Base-by-base conservation (phyloP, 2,329 filamentous ascomycete species). In the Epichloe gansuensis region DNA sequence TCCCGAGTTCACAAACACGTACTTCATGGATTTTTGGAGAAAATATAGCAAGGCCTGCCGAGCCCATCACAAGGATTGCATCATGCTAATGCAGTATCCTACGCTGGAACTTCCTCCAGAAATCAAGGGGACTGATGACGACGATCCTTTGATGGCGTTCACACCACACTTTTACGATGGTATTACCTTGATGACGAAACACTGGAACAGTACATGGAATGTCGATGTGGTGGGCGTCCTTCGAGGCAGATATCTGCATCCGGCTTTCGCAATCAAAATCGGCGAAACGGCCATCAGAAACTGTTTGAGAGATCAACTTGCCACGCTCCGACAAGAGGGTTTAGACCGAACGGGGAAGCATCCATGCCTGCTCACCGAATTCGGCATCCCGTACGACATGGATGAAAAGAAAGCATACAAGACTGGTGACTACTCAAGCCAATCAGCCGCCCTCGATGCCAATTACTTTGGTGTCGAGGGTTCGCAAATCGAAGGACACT, bases 311-410 rank as follows among this genome's bases (percentile, higher is more conserved):
- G 87, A 96, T 57, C 93, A 98, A 64, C 77, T 98, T 38, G 80
- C 81, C 5, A 85, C 84, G 0, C 85, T 98, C 50, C 78, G 83
- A 48, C 77, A 94, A 58, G 93, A 98, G 68, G 94, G 91, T 0
- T 70, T 85, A n/a, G 85, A 95, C 51, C 82, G 89, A 54, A 88
- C 89, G 74, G 93, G 93, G 21, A 81, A 86, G 23, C 90, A 94
- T 60, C 93, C 93, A 0, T 89, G 89, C 59, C 70, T 98, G 4
- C 81, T 96, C 66, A 94, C 89, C 0, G 93, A 98, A 64, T 97
- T 97, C 61, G 93, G 93, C 7, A 96, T 98, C 53, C 93, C 93
- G 0, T 98, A 95, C 64, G 93, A 98, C 64, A 97, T 98, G 94
- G 91, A 98, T 63, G 84, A 95, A 58, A 90, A 95, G 68, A 77